Evolutionary conservation across 2,329 filamentous ascomycete species (phyloP).

Genomic region (Calonectria hongkongensis): DNA sequence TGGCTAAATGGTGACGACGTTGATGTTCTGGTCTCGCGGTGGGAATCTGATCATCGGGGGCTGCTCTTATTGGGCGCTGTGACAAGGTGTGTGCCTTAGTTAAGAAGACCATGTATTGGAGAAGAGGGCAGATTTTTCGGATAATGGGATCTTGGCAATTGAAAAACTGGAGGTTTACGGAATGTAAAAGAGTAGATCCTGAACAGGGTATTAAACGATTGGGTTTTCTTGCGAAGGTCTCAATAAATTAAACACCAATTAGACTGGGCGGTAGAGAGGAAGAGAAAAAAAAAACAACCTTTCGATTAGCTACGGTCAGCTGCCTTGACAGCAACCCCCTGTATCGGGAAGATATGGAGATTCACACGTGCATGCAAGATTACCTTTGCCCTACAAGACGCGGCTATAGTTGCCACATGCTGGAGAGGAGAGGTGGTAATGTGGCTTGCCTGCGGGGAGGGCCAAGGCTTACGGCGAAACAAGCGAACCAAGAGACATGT

Average conservation of each 20-base stretch:
- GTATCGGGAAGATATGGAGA: background rate
- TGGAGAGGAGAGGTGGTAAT: background rate
- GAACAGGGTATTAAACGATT: conserved; percentile 9
- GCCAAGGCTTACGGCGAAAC: background rate
- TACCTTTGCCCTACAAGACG: background rate
- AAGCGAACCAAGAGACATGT: background rate
- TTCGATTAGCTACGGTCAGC: background rate
- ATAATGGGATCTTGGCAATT: background rate
- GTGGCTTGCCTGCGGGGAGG: conserved; percentile 13
- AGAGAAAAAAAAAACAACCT: background rate
- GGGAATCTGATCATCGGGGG: too few species aligned
- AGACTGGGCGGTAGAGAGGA: too few species aligned
- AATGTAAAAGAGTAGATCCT: background rate
- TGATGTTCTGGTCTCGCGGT: too few species aligned
- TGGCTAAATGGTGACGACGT: background rate
- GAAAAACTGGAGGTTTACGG: background rate
- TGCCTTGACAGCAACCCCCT: background rate
- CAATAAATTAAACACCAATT: background rate
- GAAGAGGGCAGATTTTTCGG: background rate
- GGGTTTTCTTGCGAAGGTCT: background rate
- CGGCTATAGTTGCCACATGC: conserved; percentile 14
- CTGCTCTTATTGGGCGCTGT: background rate
- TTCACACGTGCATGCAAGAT: background rate
- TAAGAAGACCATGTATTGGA: background rate
- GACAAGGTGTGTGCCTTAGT: background rate